Conservation (phyloP, 768 basidiomycete species). For the Rossbeevera mucosa region DNA sequence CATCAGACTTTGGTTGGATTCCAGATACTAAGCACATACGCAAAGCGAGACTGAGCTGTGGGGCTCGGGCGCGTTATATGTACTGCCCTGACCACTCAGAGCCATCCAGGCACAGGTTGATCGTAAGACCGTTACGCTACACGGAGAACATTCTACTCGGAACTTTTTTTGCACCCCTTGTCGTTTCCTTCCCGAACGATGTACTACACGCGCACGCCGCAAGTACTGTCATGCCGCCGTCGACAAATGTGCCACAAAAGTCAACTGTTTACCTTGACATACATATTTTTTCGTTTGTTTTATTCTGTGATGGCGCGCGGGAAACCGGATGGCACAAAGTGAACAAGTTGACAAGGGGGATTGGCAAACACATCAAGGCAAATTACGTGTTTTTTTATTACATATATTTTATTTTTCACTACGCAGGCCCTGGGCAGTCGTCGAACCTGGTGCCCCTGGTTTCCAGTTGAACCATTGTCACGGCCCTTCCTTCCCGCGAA, state of each 20-base stretch:
- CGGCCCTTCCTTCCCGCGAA: slow-evolving; percentile 14
- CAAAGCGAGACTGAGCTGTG: neutral
- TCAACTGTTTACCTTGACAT: neutral
- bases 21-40: neutral
- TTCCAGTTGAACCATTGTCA: neutral
- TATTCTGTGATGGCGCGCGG: neutral
- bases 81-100: neutral
- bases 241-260: neutral
- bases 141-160: slow-evolving; percentile 1
- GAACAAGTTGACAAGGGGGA: slow-evolving; percentile 3
- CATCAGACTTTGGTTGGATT: neutral
- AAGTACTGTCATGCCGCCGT: neutral
- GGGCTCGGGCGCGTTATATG: neutral
- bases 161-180: slow-evolving; percentile 13
- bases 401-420: neutral
- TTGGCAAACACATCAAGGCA: neutral
- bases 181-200: neutral
- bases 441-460: neutral
- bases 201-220: neutral
- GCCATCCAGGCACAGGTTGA: slow-evolving; percentile 5
- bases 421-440: neutral
- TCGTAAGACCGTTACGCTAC: slow-evolving; percentile 17
- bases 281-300: neutral
- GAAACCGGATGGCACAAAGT: neutral
- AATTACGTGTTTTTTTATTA: neutral